Conservation (phyloP, 305 asterid genomes). For the Vinca major region DNA sequence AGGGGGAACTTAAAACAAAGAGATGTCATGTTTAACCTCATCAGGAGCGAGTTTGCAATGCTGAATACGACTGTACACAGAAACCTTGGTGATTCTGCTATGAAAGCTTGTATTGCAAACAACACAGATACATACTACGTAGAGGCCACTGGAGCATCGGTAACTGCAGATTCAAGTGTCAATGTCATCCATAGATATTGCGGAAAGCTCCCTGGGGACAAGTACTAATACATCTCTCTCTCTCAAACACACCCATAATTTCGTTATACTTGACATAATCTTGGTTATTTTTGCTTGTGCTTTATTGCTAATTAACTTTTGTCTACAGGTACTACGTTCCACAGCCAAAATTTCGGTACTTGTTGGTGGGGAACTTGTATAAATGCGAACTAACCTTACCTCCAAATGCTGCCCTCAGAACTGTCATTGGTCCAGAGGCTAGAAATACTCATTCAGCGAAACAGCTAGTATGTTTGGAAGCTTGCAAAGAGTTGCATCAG, state of each 20-base stretch:
- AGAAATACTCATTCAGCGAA: slow-evolving; percentile 36
- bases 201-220: slow-evolving; percentile 50
- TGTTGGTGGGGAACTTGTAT: slow-evolving; percentile 38
- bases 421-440: slow-evolving; percentile 50
- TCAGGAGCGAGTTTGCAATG: slow-evolving; percentile 49
- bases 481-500: slow-evolving; percentile 71
- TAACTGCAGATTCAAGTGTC: slow-evolving; percentile 58
- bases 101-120: slow-evolving; percentile 28
- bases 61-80: slow-evolving; percentile 29
- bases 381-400: slow-evolving; percentile 64
- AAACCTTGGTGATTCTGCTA: slow-evolving; percentile 25
- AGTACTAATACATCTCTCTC: slow-evolving; percentile 32
- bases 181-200: slow-evolving; percentile 61
- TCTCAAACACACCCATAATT: background rate
- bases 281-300: background rate
- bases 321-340: slow-evolving; percentile 37
- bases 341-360: slow-evolving; percentile 45
- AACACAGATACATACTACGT: slow-evolving; percentile 40
- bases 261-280: background rate
- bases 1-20: slow-evolving; percentile 64
- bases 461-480: slow-evolving; percentile 78
- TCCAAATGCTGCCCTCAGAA: slow-evolving; percentile 59
- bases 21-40: slow-evolving; percentile 40
- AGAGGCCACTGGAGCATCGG: slow-evolving; percentile 69
- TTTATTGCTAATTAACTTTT: slow-evolving; percentile 3